Evolutionary conservation across 2,329 filamentous ascomycete genomes (phyloP), one percentile per base, ranked within the genome.

Genomic region (Pezicula carpinea): DNA sequence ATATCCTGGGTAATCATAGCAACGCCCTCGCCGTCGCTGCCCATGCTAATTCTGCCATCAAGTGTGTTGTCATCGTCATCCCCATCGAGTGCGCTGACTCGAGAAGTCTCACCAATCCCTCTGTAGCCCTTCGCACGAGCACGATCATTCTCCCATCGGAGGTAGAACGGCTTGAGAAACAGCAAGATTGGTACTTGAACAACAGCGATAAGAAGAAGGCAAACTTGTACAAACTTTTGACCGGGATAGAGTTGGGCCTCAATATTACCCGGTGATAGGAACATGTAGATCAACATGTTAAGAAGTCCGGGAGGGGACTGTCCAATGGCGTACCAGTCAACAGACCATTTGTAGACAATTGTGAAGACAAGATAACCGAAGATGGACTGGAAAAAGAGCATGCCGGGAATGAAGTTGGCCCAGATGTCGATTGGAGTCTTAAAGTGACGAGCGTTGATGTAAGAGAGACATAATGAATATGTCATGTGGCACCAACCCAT

Each of bases 211-310:
- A 96, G 76, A 18, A 99, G 72, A 31, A 99, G 73, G 44, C 87
- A 66, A 11, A 89, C 72, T 67, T 99, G 93, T 0, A 99, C 77
- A 2, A 65, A 66, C 13, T 74, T 79, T 67, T 99, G 93, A 35
- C 88, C 88, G 18, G 73, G 17, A 66, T 96, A 99, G 5, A 99
- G 76, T 43, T 77, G 77, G 51, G 89, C 80, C 41, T 87, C 84
- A 14, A 84, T 64, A 0, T 69, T 87, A 43, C 90, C 90, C 3
- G 93, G 93, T 54, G 85, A 82, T 57, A 99, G 72, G 75, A 99
- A 99, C 95, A 99, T 99, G 79, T 96, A 96, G 63, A 99, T 99
- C 62, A 99, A 76, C 92, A 97, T 97, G 78, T 99, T 99, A 53
- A 99, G 73, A 50, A 99, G 76, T 61, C 90, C 89, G 2, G 95